Evolutionary conservation across 2,329 filamentous ascomycete species (phyloP).

Genomic region (Ophioceras dolichostomum): DNA sequence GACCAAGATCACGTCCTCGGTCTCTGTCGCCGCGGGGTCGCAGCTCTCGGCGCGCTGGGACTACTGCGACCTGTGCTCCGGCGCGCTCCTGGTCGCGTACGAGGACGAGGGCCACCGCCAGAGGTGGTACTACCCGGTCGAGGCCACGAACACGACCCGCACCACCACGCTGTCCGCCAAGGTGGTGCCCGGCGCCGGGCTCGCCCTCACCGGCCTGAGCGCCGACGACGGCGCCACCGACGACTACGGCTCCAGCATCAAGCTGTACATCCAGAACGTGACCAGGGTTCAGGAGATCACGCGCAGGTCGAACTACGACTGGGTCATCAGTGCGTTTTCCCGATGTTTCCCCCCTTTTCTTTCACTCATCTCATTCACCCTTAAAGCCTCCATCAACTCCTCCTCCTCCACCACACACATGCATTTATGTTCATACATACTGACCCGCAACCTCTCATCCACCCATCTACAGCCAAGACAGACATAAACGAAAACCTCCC

Average conservation of each 20-base stretch:
- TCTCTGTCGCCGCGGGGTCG: neutral
- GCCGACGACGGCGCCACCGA: too few relatives aligned
- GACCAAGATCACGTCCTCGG: neutral
- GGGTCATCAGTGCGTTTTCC: neutral
- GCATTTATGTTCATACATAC: too few relatives aligned
- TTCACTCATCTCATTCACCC: too few relatives aligned
- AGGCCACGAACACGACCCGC: neutral
- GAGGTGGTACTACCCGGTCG: too few relatives aligned
- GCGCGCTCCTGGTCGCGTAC: neutral
- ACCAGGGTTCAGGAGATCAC: neutral
- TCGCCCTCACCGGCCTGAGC: neutral
- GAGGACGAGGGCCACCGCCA: neutral
- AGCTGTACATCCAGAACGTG: neutral
- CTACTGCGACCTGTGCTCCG: neutral
- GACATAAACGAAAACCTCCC: neutral
- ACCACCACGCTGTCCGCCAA: neutral
- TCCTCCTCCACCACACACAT: too few relatives aligned
- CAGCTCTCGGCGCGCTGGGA: slow-evolving; percentile 1
- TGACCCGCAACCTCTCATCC: too few relatives aligned
- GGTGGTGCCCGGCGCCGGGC: neutral
- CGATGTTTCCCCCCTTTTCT: too few relatives aligned
- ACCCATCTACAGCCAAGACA: neutral
- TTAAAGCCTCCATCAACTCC: too few relatives aligned
- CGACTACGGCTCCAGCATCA: neutral
- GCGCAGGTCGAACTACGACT: neutral